Base-by-base conservation (phyloP, 2,329 filamentous ascomycete genomes). In the Drechslerella stenobrocha region DNA sequence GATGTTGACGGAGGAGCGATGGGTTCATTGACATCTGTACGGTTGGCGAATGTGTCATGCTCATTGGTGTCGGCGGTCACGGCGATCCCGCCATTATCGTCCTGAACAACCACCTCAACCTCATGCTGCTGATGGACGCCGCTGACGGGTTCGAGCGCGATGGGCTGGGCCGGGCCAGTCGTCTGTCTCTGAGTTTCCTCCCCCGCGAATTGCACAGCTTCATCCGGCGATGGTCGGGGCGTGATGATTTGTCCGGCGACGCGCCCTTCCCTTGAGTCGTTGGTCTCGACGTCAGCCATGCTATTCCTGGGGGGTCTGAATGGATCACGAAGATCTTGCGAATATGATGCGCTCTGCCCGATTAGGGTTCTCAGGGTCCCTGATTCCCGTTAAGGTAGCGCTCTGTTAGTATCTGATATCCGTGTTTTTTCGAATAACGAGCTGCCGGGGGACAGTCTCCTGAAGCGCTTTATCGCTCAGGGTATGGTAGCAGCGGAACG, bases 211-310 rank as follows among this genome's bases (percentile, higher is more conserved):
- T 34, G 44, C 40, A 66, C 51, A 32, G 61, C 61, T 59, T 66
- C 61, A 66, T 66, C 61, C 61, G 61, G 61, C 61, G 61, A 66
- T 58, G 61, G 61, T 47, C 61, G 58, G 22, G 61, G 61, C 53
- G 61, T 59, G 52, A 66, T 53, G 30, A 58, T 59, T 26, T 66
- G 60, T 20, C 53, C 42, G 20, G 30, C 56, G 35, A 58, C 61
- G 61, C 61, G 61, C 61, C 52, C 52, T 51, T 51, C 59, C 51
- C 32, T 37, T 57, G 52, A 37, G 56, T 45, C 51, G 46, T 50
- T 58, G 28, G 35, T 22, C 50, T 65, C 53, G 61, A 57, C 53
- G 61, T 66, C 61, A 58, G 61, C 61, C 61, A 58, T 58, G 34
- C 32, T 47, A 44, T 50, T 53, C 52, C 24, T 52, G 61, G n/a